Evolutionary conservation across 225 moss, liverwort and hornwort genomes (phyloP), one percentile per base, ranked within the genome.

Genomic region (Pleurozium schreberi): DNA sequence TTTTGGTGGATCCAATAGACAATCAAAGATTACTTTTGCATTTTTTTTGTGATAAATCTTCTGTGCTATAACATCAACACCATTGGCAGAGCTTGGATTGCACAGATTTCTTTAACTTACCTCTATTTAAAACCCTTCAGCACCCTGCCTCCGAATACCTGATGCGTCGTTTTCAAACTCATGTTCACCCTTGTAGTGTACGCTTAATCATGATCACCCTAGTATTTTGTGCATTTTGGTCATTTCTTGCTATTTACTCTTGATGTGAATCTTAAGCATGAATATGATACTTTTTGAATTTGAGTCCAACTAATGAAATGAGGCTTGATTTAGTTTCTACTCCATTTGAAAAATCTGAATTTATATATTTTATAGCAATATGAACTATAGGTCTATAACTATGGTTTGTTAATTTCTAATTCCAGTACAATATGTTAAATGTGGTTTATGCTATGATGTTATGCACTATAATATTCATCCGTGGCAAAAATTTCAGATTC

Each of bases 401-500:
- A 11, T 74, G 30, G 18, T 30, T 47, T 18, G 6, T 18, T 73
- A 7, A 47, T 18, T 74, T 74, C 18, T 47, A 45, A 45, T 45
- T 26, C 45, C 45, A 71, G 2, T 42, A 27, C 15, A 3, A 30
- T 1, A 74, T 0, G 2, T 0, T 19, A 12, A 49, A 6, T 75
- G 49, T 75, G 8, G 4, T 50, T 8, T 33, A 12, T 50, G 33
- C 33, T 6, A 33, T 33, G 20, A 31, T 47, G 7, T 5, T 49
- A 31, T 31, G 4, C 2, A 18, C 6, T 11, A 6, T 6, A 30
- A 2, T 49, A 3, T 47, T 19, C 7, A 49, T 49, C 4, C 11
- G 6, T 28, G 0, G 3, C 1, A 0, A 47, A 31, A 18, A 6
- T 18, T 31, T 30, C 2, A 47, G 2, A 18, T 47, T 30, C n/a